Percentiles rank a stretch among this genome's conserved stretches.
phyloP scores from a whole-genome alignment of 2,329 filamentous ascomycete species.

The Penicillium glabrum region DNA sequence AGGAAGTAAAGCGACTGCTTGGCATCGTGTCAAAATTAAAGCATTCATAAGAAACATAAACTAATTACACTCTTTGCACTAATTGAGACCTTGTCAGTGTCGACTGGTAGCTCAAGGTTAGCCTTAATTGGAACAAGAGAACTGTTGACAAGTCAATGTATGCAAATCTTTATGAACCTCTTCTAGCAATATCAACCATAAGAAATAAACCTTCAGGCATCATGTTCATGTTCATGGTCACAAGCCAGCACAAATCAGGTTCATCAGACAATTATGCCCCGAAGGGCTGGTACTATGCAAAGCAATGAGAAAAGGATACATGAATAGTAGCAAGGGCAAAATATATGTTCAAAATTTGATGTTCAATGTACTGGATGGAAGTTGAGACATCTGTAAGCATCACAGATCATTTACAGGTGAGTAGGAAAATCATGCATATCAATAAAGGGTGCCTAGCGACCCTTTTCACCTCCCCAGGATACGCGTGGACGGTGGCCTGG shows the following conservation, averaged over 20 bases:
- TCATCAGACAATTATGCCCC: neutral
- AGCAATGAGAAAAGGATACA: constrained; percentile 9
- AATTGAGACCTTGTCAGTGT: too few species aligned
- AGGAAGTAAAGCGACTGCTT: too few species aligned
- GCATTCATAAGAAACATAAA: too few species aligned
- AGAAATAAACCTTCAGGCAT: neutral
- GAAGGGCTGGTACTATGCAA: constrained; percentile 9
- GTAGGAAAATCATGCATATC: neutral
- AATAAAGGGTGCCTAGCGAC: constrained; percentile 14
- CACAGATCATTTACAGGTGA: neutral
- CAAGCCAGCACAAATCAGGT: neutral
- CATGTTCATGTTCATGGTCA: neutral
- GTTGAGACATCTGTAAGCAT: neutral
- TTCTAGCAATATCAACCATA: neutral
- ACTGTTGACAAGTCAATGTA: neutral
- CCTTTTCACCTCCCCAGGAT: constrained; percentile 45
- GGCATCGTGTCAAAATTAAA: too few species aligned
- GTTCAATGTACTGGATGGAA: constrained; percentile 1
- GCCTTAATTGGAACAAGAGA: neutral
- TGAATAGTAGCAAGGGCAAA: constrained; percentile 1
- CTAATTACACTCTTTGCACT: too few species aligned
- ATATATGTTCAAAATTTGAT: neutral
- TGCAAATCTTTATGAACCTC: neutral
- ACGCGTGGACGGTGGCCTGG: constrained; percentile 32
- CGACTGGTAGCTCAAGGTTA: too few species aligned